A percentile compares a stretch with the other conserved stretches of the same genome.
Evolutionary conservation across 768 basidiomycete species (phyloP).

Genomic region (Serendipita sp.): DNA sequence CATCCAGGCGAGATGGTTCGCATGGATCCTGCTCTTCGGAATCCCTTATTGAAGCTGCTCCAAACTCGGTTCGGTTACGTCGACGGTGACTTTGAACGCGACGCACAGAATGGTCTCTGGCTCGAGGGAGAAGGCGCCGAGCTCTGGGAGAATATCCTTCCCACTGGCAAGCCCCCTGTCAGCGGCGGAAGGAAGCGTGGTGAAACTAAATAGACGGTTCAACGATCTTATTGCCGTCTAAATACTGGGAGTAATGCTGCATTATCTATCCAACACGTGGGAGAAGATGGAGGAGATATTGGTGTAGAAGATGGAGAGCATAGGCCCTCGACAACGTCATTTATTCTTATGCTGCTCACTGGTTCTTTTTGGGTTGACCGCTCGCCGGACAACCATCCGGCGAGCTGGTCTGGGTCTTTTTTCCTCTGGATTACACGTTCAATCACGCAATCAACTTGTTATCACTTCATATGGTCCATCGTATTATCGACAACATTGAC

Average conservation of each 20-base stretch:
- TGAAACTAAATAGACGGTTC: background rate
- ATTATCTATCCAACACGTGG: too few species aligned
- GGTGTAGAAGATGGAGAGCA: background rate
- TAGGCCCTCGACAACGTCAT: background rate
- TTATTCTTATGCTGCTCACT: background rate
- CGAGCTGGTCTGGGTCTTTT: background rate
- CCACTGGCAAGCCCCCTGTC: constrained; percentile 4
- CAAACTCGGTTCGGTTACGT: constrained; percentile 59
- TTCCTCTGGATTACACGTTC: background rate
- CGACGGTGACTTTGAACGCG: constrained; percentile 74
- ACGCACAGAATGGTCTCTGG: constrained; percentile 50
- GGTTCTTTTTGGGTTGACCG: background rate
- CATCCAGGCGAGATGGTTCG: constrained; percentile 71
- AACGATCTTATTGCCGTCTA: background rate
- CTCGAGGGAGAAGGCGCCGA: constrained; percentile 42
- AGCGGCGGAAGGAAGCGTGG: constrained; percentile 2
- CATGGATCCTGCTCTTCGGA: constrained; percentile 77
- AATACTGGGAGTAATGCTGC: background rate
- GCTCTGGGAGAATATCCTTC: constrained; percentile 9
- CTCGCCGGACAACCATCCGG: background rate
- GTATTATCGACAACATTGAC: too few species aligned
- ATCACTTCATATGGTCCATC: too few species aligned
- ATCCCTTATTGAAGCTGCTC: constrained; percentile 58
- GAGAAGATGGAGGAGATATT: too few species aligned
- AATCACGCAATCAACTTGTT: too few species aligned